Evolutionary conservation across 2,329 filamentous ascomycete genomes (phyloP), one percentile per base, ranked within the genome.

Genomic region (Camptophora hylomeconis): DNA sequence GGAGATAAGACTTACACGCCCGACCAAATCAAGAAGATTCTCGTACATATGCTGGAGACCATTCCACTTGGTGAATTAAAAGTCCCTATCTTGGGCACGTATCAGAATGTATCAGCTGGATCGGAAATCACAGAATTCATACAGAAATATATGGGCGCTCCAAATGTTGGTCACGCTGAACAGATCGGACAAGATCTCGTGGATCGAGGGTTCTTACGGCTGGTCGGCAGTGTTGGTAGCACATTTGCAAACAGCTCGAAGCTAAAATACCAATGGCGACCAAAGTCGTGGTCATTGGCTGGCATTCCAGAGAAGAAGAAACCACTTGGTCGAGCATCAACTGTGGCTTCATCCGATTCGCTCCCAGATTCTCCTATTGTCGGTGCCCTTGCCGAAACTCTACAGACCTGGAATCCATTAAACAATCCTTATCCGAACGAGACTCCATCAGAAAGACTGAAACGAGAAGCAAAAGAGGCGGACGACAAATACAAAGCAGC

Each of bases 161-260:
- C 74, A 13, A 93, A 73, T 45, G 67, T 98, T 36, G 83, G 80
- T 53, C 89, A 94, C 49, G 82, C 89, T 7, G 89, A 98, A 65
- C 72, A 80, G 24, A 87, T 98, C 42, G 89, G 89, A 7, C 89
- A 98, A 58, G 89, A 98, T 52, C 65, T 98, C 42, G 76, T 94
- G 29, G 63, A 72, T 16, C 74, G 80, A 49, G 87, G 89, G 20
- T 87, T 94, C 50, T 62, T 98, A 48, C 75, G 89, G 28, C 65
- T 98, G 30, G 73, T 98, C 37, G 89, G 89, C 40, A 94, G 89
- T 46, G 86, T 98, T 30, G 89, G 89, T 36, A 95, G 72, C 57
- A 82, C 79, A 1, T 98, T 98, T 51, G 86, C 87, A 45, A 98
- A 98, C 59, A 95, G 86, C 64, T 93, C 86, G 40, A 83, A 80